Base-by-base conservation (phyloP, 345 rosid genomes). In the Linum lewisii region DNA sequence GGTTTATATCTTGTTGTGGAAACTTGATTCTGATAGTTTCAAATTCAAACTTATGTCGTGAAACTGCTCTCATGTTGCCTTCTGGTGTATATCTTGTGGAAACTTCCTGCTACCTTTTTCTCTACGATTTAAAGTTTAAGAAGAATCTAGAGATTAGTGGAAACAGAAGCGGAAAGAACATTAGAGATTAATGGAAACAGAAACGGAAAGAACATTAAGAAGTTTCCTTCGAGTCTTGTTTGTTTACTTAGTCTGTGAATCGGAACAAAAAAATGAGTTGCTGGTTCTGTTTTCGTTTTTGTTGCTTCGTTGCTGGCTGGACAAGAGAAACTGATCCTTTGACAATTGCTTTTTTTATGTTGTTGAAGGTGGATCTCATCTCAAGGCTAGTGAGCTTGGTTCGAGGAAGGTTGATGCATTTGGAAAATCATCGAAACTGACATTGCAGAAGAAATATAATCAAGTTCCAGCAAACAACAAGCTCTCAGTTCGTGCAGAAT, bases 401-500 rank as follows among this genome's bases (percentile, higher is more conserved):
- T 67, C 78, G 9, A 26, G 72, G 19, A 85, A 77, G 61, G 81
- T 85, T 55, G 26, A 4, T 70, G 65, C 73, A 15, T 63, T 75
- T 54, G 72, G 60, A 52, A 78, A 70, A 57, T 61, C 79, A 56
- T 71, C 75, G 6, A 70, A 63, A 21, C 61, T 87, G 70, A 58
- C 60, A 6, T 63, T 76, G 56, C 81, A 52, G 25, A 78, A 75
- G 74, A 82, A 81, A 62, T 54, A 72, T 42, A 72, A 64, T 23
- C 72, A 54, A 38, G 36, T 37, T 55, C 64, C 58, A 54, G 47
- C 62, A 47, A 69, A 54, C 60, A 63, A 11, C 65, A 78, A 62
- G 61, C 63, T 80, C 47, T 65, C 84, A n/a, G 78, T 87, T 71
- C 73, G 69, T 72, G 87, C 89, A 5, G 80, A 74, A 57, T 82